Conservation (phyloP, 2,329 filamentous ascomycete species). For the Monosporascus cannonballus region DNA sequence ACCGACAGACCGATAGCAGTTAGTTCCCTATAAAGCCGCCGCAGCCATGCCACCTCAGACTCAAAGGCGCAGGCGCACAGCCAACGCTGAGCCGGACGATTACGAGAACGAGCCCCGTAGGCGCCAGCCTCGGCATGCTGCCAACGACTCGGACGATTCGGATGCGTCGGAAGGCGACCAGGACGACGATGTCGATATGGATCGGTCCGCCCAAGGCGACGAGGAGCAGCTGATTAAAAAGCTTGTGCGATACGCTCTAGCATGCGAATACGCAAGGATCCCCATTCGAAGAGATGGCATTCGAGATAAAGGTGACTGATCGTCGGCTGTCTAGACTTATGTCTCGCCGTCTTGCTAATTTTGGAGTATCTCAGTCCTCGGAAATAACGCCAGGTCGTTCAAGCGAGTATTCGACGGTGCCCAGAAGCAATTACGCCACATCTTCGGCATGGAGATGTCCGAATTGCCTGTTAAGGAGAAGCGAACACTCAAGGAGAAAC, state of each 20-base stretch:
- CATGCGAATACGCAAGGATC: conserved; percentile 58
- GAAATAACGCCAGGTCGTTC: conserved; percentile 63
- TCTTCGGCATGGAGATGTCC: conserved; percentile 89
- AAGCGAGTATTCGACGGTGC: conserved; percentile 70
- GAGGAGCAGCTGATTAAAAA: conserved; percentile 55
- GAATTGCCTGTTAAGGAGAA: conserved; percentile 80
- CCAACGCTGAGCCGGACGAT: conserved; percentile 32
- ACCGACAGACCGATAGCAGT: no score
- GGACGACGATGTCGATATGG: conserved; percentile 18
- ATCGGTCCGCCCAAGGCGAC: conserved; percentile 4
- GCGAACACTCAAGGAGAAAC: conserved; percentile 68
- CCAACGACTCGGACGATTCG: conserved; percentile 24
- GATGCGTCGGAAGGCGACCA: conserved; percentile 23
- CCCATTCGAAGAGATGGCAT: conserved; percentile 57
- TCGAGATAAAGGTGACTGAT: conserved; percentile 51
- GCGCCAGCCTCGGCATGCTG: conserved; percentile 17
- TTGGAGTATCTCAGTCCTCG: conserved; percentile 53
- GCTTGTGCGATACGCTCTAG: conserved; percentile 61
- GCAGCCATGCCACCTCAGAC: conserved; percentile 21
- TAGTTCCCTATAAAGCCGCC: not conserved
- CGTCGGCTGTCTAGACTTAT: not conserved
- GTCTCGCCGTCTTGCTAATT: not conserved
- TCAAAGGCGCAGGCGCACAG: conserved; percentile 25
- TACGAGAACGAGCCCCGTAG: conserved; percentile 26
- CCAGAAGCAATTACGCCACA: conserved; percentile 61